Conservation (phyloP, 345 rosid genomes). For the Eucalyptus tenuipes region DNA sequence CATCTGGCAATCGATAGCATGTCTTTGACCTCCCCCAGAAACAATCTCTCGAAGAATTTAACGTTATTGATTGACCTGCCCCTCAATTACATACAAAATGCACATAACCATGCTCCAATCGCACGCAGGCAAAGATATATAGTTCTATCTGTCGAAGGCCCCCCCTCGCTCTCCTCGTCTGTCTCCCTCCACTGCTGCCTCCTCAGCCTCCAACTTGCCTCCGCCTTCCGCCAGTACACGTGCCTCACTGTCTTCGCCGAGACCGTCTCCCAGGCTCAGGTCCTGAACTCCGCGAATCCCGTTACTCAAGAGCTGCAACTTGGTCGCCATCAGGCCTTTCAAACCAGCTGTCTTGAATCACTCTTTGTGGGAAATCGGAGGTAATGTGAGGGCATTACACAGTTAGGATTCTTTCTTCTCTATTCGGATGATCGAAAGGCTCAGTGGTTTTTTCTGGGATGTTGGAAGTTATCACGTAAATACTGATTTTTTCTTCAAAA, state of each 20-base stretch:
- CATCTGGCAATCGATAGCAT: background rate
- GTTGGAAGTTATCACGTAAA: background rate
- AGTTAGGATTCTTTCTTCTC: background rate
- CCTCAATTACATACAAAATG: background rate
- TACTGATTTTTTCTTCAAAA: background rate
- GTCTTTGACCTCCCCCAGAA: background rate
- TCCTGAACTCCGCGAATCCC: background rate
- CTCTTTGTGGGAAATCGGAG: slow-evolving; percentile 58
- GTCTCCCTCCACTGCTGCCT: slow-evolving; percentile 61
- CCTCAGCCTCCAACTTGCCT: slow-evolving; percentile 38
- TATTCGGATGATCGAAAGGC: background rate
- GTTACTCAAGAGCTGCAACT: background rate
- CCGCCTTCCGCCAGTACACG: slow-evolving; percentile 81
- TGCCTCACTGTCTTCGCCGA: slow-evolving; percentile 65
- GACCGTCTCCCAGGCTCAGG: slow-evolving; percentile 30
- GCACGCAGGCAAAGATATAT: too few species aligned
- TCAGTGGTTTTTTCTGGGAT: background rate
- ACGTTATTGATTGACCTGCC: background rate
- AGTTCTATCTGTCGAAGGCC: background rate
- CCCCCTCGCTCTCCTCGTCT: slow-evolving; percentile 48
- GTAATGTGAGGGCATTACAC: slow-evolving; percentile 7
- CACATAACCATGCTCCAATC: background rate
- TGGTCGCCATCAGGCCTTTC: background rate
- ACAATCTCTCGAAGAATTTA: background rate
- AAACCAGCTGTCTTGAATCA: slow-evolving; percentile 55